Percentiles rank a stretch among this genome's conserved stretches.
phyloP scores from a whole-genome alignment of 768 basidiomycete species.

The Daedalea quercina region DNA sequence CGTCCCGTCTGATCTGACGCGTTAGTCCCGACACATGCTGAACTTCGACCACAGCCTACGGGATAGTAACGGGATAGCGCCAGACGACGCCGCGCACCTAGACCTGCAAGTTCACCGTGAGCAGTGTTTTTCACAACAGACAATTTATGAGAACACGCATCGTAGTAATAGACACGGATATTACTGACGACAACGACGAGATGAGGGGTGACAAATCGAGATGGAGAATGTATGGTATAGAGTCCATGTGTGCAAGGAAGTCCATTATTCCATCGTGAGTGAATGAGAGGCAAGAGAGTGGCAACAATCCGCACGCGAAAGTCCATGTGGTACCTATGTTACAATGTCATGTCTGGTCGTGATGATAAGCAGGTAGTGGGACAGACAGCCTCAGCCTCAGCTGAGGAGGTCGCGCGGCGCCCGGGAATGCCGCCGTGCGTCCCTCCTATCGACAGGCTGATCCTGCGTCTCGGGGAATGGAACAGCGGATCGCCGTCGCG shows the following conservation, averaged over 20 bases:
- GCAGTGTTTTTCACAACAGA: no score
- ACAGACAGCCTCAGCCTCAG: not conserved
- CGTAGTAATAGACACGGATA: not conserved
- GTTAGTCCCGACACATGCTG: no score
- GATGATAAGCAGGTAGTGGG: not conserved
- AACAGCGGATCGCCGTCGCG: conserved; percentile 34
- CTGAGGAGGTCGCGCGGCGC: conserved; percentile 19
- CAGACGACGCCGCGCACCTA: no score
- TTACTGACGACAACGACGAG: not conserved
- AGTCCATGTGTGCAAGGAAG: conserved; percentile 9
- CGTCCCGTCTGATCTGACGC: no score
- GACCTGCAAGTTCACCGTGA: no score
- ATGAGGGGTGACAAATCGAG: conserved; percentile 1
- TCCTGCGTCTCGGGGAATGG: conserved; percentile 48
- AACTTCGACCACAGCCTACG: no score
- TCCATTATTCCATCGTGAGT: conserved; percentile 7
- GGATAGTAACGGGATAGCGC: no score
- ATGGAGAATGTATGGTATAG: conserved; percentile 7
- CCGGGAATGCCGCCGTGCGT: conserved; percentile 25
- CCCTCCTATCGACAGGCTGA: conserved; percentile 13
- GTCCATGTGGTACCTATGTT: not conserved
- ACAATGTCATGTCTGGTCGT: not conserved
- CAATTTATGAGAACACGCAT: not conserved
- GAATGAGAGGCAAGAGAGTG: not conserved
- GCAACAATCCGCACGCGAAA: not conserved